Conservation (phyloP, 176 grass and related monocot species). For the Themeda triandra region DNA sequence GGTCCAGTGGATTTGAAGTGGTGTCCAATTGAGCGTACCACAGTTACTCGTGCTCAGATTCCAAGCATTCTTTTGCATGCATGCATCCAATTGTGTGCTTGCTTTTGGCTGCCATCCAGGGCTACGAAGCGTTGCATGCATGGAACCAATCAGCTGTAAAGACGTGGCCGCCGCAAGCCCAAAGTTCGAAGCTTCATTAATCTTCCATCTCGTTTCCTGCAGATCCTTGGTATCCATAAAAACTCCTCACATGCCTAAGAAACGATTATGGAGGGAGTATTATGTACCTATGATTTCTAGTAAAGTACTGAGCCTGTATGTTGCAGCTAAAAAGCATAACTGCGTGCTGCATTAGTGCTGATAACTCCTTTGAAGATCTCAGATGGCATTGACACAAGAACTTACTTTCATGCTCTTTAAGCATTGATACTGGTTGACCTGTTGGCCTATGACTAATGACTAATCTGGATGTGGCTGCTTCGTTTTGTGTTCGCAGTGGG, state of each 20-base stretch:
- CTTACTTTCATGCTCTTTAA: not conserved
- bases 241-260: not conserved
- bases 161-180: not conserved
- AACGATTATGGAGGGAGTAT: not conserved
- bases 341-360: not conserved
- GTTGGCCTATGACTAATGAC: slow-evolving; percentile 30
- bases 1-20: not conserved
- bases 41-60: not conserved
- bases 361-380: not conserved
- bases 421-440: not conserved
- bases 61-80: not conserved
- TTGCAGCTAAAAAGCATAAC: not conserved
- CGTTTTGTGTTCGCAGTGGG: slow-evolving; percentile 64
- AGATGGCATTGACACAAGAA: slow-evolving; percentile 11
- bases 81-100: not conserved
- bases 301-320: not conserved
- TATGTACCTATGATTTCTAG: not conserved
- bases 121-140: not conserved
- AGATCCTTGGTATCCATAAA: not conserved
- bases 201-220: not conserved
- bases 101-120: not conserved
- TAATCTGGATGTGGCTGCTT: slow-evolving; percentile 24
- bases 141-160: not conserved
- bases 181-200: not conserved
- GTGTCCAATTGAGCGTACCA: not conserved